phyloP scores from a whole-genome alignment of 169 alveolate species.

The Sarcocystis neurona region DNA sequence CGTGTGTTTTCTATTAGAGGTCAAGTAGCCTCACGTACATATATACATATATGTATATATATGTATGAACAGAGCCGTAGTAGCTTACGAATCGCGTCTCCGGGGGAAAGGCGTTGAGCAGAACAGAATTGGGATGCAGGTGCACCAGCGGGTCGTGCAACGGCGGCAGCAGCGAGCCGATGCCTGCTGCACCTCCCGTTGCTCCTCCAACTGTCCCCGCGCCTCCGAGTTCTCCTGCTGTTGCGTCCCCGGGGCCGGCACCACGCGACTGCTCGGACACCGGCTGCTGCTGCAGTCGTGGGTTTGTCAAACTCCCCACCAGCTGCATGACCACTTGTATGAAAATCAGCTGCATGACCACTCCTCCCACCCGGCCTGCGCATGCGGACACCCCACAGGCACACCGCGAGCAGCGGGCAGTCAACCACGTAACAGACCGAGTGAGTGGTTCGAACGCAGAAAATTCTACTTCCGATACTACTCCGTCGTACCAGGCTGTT shows the following conservation, averaged over 20 bases:
- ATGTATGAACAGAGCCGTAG: no score
- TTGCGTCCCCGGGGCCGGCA: not conserved
- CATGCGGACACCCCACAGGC: not conserved
- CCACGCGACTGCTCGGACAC: not conserved
- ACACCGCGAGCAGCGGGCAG: no score
- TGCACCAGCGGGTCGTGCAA: not conserved
- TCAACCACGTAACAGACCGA: no score
- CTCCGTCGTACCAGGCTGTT: not conserved
- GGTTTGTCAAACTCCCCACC: not conserved
- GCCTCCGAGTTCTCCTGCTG: not conserved
- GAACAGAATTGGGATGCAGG: not conserved
- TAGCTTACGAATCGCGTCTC: not conserved
- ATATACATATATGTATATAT: no score
- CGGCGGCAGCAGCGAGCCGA: no score
- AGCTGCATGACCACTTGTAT: conserved; percentile 15
- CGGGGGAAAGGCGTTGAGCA: not conserved
- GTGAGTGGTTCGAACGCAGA: not conserved
- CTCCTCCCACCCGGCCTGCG: not conserved
- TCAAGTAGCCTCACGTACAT: no score
- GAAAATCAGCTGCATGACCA: not conserved
- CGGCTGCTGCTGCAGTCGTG: not conserved
- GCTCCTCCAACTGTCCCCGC: no score
- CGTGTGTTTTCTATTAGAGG: no score
- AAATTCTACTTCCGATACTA: not conserved
- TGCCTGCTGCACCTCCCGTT: no score